Evolutionary conservation across 169 alveolate species (phyloP).

Genomic region (Plasmodium berghei): DNA sequence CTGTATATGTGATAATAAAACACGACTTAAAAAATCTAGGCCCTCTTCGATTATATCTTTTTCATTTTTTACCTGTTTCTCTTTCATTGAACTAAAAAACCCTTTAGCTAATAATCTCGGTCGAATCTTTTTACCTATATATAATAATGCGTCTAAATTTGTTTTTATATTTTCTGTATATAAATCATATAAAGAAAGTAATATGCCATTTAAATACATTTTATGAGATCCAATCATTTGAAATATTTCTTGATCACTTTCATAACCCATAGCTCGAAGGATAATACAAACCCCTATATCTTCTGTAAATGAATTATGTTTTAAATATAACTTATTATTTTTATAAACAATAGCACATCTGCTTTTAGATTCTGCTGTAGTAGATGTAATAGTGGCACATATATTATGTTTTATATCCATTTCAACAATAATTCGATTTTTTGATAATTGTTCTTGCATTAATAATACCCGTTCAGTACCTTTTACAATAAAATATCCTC

Average conservation of each 20-base stretch:
- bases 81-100: conserved; percentile 86
- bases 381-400: conserved; percentile 97
- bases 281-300: conserved; percentile 97
- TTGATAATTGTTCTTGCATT: conserved; percentile 98
- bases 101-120: conserved; percentile 89
- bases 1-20: conserved; percentile 94
- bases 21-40: conserved; percentile 93
- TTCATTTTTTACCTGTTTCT: conserved; percentile 85
- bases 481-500: conserved; percentile 98
- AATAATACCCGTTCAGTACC: conserved; percentile 99
- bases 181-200: conserved; percentile 69
- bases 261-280: conserved; percentile 98
- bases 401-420: conserved; percentile 93
- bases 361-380: conserved; percentile 98
- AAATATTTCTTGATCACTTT: conserved; percentile 98
- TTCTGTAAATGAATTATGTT: conserved; percentile 96
- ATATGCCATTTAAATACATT: conserved; percentile 44
- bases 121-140: conserved; percentile 87
- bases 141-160: conserved; percentile 83
- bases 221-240: conserved; percentile 94
- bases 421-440: conserved; percentile 99
- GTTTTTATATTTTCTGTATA: conserved; percentile 82
- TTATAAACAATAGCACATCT: conserved; percentile 96
- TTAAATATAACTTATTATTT: conserved; percentile 93
- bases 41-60: conserved; percentile 93